Base-by-base conservation (phyloP, 2,329 filamentous ascomycete species). In the Westerdykella sp. region DNA sequence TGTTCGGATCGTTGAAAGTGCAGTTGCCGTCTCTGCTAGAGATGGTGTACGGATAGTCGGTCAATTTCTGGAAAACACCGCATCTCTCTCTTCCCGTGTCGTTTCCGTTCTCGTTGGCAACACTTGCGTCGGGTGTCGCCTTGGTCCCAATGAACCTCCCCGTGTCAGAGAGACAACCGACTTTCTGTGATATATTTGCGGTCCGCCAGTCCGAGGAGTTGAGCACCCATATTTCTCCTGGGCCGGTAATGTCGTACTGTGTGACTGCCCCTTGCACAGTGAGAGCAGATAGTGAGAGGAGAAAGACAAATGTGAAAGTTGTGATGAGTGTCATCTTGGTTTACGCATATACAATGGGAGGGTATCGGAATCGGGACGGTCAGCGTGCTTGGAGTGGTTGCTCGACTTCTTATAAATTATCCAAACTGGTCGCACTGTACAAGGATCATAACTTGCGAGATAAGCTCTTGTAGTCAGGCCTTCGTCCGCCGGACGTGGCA, bases 171-270 rank as follows among this genome's bases (percentile, higher is more conserved):
- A 65, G 43, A 39, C 62, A 65, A 3, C 62, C 62, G n/a, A 65
- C 50, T 16, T 41, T 58, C 12, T 51, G 40, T 12, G 50, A 38
- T 4, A 60, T 59, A 0, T 48, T 55, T 12, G 54, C 59, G 0
- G 44, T 53, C 4, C 43, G 36, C 57, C 55, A 61, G 48, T 62
- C 51, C 12, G 44, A 45, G 4, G 62, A 65, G 12, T 57, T 44
- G 15, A 63, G 51, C 6, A 65, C 62, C 18, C 42, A 42, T 41
- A 65, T 63, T 37, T 55, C 48, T 16, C 62, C 62, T 21, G 51
- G 43, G 41, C 62, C 62, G 5, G 49, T 53, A 44, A 61, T 63
- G 37, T 63, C 52, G n/a, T 47, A 44, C 40, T 61, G 54, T 14
- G 51, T 49, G 9, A 58, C 45, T 16, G 44, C 45, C 2, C 56